Base-by-base conservation (phyloP, 768 basidiomycete species). In the Pholiota conissans region DNA sequence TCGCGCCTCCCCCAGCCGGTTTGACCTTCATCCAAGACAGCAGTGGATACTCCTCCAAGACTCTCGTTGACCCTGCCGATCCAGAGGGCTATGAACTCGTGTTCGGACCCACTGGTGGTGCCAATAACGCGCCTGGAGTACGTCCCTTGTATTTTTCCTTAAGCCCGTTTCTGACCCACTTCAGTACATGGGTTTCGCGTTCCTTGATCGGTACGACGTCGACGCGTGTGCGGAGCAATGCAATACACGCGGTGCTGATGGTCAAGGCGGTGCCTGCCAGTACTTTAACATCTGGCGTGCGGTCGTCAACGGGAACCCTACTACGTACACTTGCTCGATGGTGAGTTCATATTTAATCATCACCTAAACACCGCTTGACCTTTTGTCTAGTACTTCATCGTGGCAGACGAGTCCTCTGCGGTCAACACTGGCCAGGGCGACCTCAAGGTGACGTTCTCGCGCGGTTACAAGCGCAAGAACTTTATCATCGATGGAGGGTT, bases 211-310 rank as follows among this genome's bases (percentile, higher is more conserved):
- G 49, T 82, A 82, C 61, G 79, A 81, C 57, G 77, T 77, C 49
- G 61, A 71, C 7, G 76, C 77, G 5, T 82, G 79, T 49, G 76
- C 80, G 13, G 63, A 66, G 16, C 70, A 75, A 28, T 82, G 80
- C 64, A 80, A 78, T 55, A 69, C 67, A 11, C 75, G 79, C 27
- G 74, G 70, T 7, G 69, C 75, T 3, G 79, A 82, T 57, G 62
- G 68, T 5, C 60, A 60, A 29, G 79, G 79, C 27, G 80, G 79
- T 45, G 74, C 72, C 5, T 82, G 80, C 67, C 73, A 75, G 53
- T 82, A 74, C 71, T 79, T 82, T 68, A 82, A 82, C 61, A 81
- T 82, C 69, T 82, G 79, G 79, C 75, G 79, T 32, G 79, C 79
- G 11, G 68, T 81, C 28, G 76, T 80, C 0, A 64, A 76, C 55